A percentile compares a stretch with the other conserved stretches of the same genome.
phyloP scores from a whole-genome alignment of 768 basidiomycete genomes.

The Leucosporidium yakuticum region DNA sequence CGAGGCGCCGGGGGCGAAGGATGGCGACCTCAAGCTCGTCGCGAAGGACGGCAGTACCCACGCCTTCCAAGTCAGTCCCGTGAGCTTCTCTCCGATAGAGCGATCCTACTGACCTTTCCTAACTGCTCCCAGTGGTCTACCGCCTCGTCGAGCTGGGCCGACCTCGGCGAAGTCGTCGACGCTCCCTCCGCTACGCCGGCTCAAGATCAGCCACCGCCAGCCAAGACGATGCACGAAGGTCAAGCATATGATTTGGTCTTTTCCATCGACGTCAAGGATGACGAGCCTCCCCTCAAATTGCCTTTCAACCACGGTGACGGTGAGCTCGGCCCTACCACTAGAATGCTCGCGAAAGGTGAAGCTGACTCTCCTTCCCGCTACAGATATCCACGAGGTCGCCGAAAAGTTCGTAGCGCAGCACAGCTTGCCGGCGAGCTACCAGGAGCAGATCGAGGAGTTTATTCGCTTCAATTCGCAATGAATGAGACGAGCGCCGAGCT shows the following conservation, averaged over 20 bases:
- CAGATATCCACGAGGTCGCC: constrained; percentile 77
- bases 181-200: constrained; percentile 44
- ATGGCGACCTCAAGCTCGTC: constrained; percentile 89
- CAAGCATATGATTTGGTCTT: constrained; percentile 97
- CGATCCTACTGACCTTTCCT: constrained; percentile 7
- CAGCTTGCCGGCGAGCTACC: constrained; percentile 69
- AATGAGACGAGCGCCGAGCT: background rate
- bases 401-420: constrained; percentile 76
- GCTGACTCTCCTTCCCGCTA: background rate
- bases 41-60: constrained; percentile 65
- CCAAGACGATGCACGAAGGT: constrained; percentile 79
- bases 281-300: constrained; percentile 80
- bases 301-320: constrained; percentile 66
- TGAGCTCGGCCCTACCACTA: background rate
- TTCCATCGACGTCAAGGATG: constrained; percentile 91
- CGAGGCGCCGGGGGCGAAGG: constrained; percentile 61
- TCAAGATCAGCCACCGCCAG: constrained; percentile 46
- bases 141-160: constrained; percentile 65
- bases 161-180: constrained; percentile 91
- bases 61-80: constrained; percentile 69
- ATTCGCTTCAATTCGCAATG: constrained; percentile 46
- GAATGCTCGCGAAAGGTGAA: too few species aligned
- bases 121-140: constrained; percentile 61
- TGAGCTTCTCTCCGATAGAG: background rate
- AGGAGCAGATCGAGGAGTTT: constrained; percentile 84